phyloP scores from a whole-genome alignment of 2,329 filamentous ascomycete genomes.

The Trichoderma hamatum region DNA sequence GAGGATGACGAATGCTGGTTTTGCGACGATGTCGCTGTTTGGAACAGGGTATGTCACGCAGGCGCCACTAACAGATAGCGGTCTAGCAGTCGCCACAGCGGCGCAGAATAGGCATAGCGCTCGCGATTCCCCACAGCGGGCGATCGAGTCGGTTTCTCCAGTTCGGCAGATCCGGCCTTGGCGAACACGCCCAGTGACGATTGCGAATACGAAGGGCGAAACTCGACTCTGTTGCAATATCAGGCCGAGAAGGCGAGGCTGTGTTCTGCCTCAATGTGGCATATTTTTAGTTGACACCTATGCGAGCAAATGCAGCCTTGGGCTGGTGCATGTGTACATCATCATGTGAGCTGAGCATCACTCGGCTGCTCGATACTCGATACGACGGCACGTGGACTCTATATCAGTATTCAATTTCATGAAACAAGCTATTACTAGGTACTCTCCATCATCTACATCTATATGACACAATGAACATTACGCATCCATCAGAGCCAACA shows the following conservation, averaged over 20 bases:
- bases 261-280: no score
- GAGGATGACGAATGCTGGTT: conserved; percentile 2
- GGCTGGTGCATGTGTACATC: neutral
- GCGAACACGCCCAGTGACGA: neutral
- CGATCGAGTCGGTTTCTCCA: neutral
- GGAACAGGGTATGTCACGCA: conserved; percentile 13
- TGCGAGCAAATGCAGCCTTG: neutral
- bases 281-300: neutral
- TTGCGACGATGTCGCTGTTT: neutral
- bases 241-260: no score
- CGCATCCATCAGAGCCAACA: neutral
- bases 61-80: conserved; percentile 9
- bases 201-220: conserved; percentile 5
- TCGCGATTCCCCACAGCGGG: conserved; percentile 13
- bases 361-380: neutral
- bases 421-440: neutral
- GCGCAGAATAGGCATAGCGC: conserved; percentile 8
- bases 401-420: neutral
- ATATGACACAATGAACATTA: neutral
- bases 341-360: neutral
- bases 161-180: conserved; percentile 15
- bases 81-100: conserved; percentile 10
- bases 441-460: neutral
- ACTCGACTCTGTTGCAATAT: neutral
- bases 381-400: no score